Percentiles rank a stretch among this genome's conserved stretches.
Evolutionary conservation across 192 early-diverging fungal genomes (phyloP).

Genomic region (Backusella luteola): DNA sequence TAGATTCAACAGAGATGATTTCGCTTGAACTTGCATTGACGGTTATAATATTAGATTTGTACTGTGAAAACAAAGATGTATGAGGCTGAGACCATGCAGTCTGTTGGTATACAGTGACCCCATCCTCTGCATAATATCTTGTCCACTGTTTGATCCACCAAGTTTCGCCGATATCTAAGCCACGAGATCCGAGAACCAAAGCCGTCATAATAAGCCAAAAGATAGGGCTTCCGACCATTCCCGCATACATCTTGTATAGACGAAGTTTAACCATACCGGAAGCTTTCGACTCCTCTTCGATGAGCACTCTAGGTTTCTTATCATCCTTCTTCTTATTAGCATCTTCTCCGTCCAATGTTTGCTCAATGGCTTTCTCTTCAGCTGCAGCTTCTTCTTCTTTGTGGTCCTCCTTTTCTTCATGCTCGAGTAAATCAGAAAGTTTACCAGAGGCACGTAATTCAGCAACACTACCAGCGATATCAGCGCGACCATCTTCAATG

Average conservation of each 20-base stretch:
- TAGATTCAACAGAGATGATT: conserved; percentile 15
- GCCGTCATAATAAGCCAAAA: conserved; percentile 55
- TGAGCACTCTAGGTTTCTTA: conserved; percentile 48
- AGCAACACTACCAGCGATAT: conserved; percentile 23
- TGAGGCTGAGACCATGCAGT: conserved; percentile 11
- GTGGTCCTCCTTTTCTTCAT: conserved; percentile 34
- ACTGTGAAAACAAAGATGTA: not conserved
- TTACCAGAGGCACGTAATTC: conserved; percentile 32
- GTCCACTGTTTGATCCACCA: conserved; percentile 48
- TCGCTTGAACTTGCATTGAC: conserved; percentile 49
- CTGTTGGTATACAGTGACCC: conserved; percentile 10
- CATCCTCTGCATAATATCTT: conserved; percentile 18
- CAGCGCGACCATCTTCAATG: conserved; percentile 51
- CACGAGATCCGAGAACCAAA: conserved; percentile 36
- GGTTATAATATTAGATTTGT: conserved; percentile 12
- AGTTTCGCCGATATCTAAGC: conserved; percentile 35
- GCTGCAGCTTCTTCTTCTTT: conserved; percentile 18
- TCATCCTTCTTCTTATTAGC: conserved; percentile 15
- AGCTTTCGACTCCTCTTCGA: conserved; percentile 79
- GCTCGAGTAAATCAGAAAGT: conserved; percentile 32
- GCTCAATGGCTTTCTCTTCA: conserved; percentile 18
- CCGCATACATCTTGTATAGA: conserved; percentile 74
- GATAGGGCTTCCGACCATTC: conserved; percentile 49
- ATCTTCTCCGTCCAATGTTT: not conserved
- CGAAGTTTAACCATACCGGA: conserved; percentile 70